Evolutionary conservation across 495 filamentous ascomycete genomes (phyloP).

Genomic region (Podospora tetraspora): DNA sequence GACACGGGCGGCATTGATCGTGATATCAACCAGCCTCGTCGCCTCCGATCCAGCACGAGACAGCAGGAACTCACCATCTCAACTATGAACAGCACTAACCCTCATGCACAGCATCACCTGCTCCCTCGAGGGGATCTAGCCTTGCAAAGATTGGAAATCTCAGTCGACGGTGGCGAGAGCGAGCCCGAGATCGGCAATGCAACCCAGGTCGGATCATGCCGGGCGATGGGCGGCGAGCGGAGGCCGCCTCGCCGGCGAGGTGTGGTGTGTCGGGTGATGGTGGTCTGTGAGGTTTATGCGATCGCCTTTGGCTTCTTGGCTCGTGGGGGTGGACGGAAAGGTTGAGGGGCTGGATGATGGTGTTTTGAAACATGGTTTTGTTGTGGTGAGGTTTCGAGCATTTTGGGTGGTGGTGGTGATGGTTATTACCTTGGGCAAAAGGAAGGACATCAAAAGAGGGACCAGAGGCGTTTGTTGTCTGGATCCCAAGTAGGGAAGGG

Average conservation of each 20-base stretch:
- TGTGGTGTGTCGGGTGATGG: neutral
- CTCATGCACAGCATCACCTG: neutral
- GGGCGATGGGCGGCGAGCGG: neutral
- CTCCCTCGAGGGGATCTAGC: neutral
- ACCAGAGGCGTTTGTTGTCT: too few species aligned
- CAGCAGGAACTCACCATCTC: neutral
- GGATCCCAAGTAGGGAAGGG: too few species aligned
- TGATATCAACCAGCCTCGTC: neutral
- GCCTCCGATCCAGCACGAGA: neutral
- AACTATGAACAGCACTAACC: neutral
- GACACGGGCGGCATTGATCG: neutral
- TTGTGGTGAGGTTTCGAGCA: too few species aligned
- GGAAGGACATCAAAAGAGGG: too few species aligned
- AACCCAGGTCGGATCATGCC: neutral
- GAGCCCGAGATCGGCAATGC: neutral
- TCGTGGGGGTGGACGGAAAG: neutral
- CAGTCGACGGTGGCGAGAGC: neutral
- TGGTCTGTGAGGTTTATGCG: neutral
- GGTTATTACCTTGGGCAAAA: too few species aligned
- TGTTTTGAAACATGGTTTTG: too few species aligned
- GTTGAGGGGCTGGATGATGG: too few species aligned
- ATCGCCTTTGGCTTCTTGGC: neutral
- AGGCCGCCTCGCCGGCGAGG: neutral
- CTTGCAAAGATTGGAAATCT: neutral
- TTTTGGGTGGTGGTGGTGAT: too few species aligned